Conservation (phyloP, 257 asterid genomes). For the Scutellaria galericulata region DNA sequence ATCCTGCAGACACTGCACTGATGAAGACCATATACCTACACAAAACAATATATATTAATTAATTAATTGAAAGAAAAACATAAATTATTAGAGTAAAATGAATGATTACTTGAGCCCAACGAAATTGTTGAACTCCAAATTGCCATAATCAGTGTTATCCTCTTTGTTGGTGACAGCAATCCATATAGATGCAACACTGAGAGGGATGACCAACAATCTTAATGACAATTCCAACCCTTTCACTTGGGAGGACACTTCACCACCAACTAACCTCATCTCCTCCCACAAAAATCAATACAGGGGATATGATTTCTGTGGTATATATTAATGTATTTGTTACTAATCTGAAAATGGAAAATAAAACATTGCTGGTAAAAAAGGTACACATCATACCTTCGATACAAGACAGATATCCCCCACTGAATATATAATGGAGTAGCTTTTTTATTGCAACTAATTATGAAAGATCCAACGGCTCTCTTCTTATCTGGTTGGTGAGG, state of each 20-base stretch:
- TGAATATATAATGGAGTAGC: conserved; percentile 33
- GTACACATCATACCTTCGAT: too few species aligned
- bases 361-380: too few species aligned
- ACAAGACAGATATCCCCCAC: too few species aligned
- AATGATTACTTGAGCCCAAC: conserved; percentile 63
- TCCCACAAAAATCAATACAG: too few species aligned
- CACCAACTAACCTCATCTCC: conserved; percentile 57
- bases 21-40: conserved; percentile 80
- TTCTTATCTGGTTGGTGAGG: conserved; percentile 18
- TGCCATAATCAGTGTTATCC: conserved; percentile 61
- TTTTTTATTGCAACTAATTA: conserved; percentile 40
- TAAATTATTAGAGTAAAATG: too few species aligned
- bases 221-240: conserved; percentile 64
- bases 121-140: conserved; percentile 60
- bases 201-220: conserved; percentile 67
- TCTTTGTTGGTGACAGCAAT: conserved; percentile 55
- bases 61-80: too few species aligned
- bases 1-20: conserved; percentile 66
- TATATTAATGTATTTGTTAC: too few species aligned
- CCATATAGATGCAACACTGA: conserved; percentile 77
- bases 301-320: too few species aligned
- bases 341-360: too few species aligned
- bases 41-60: not conserved
- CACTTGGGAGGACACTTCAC: conserved; percentile 38
- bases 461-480: conserved; percentile 33